Conservation (phyloP, 805 yeast genomes). For the Lipomyces japonicus region DNA sequence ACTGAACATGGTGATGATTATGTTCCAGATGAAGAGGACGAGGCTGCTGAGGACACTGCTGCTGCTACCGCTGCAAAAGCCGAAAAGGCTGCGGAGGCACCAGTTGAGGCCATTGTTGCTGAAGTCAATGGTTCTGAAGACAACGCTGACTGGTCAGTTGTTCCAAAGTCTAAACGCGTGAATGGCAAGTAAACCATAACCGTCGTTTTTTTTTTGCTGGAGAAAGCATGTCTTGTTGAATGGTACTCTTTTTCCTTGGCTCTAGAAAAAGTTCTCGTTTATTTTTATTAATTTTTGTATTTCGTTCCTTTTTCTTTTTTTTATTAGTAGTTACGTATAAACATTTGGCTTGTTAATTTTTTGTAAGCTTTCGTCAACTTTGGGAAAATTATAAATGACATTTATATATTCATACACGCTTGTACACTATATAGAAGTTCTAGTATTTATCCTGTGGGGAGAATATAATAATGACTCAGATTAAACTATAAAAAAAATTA, state of each 20-base stretch:
- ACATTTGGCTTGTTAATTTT: too few species aligned
- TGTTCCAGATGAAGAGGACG: constrained; percentile 25
- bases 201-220: too few species aligned
- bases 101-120: constrained; percentile 11
- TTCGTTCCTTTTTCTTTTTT: not conserved
- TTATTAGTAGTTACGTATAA: too few species aligned
- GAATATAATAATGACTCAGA: not conserved
- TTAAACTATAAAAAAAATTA: too few species aligned
- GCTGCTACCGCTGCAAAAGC: constrained; percentile 1
- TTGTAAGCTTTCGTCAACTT: too few species aligned
- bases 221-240: too few species aligned
- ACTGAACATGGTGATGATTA: constrained; percentile 22
- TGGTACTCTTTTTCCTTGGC: too few species aligned
- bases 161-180: constrained; percentile 20
- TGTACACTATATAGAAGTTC: not conserved
- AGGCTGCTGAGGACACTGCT: constrained; percentile 5
- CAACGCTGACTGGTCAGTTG: constrained; percentile 30
- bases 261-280: too few species aligned
- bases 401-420: not conserved
- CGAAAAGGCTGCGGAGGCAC: constrained; percentile 8
- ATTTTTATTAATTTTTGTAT: not conserved
- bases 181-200: not conserved
- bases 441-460: not conserved
- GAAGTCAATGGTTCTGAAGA: constrained; percentile 21
- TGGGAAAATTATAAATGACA: not conserved